These are phyloP conservation scores for Hevea brasiliensis DNA, from an alignment of 345 rosid genomes.

Conservation along the genomic window DNA sequence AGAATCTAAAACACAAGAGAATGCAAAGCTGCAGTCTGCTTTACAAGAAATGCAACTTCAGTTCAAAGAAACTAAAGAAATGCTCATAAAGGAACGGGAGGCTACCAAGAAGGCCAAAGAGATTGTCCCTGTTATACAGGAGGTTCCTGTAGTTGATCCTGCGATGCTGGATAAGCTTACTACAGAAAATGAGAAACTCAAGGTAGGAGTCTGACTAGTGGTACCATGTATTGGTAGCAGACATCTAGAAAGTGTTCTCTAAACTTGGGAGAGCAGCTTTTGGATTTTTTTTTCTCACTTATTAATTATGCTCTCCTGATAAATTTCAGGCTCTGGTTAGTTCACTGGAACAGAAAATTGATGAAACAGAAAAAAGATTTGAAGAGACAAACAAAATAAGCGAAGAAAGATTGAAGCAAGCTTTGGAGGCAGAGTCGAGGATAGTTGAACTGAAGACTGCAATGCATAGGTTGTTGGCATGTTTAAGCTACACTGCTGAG, in stretches of 20 bases:
- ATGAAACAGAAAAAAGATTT: conserved; percentile 82
- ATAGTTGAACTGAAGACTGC: conserved; percentile 76
- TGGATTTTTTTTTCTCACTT: conserved; percentile 1
- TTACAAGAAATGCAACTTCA: conserved; percentile 77
- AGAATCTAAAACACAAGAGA: conserved; percentile 94
- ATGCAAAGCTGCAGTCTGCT: conserved; percentile 74
- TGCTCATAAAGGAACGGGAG: conserved; percentile 73
- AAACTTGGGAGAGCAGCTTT: background rate
- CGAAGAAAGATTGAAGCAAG: conserved; percentile 93
- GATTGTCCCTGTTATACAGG: conserved; percentile 70
- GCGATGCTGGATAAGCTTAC: conserved; percentile 72
- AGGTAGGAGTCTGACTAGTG: conserved; percentile 48
- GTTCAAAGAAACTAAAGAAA: conserved; percentile 81
- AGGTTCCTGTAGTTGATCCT: conserved; percentile 81
- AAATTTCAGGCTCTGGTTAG: conserved; percentile 66
- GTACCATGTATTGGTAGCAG: conserved; percentile 8
- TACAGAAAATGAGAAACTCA: conserved; percentile 85
- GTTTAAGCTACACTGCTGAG: background rate
- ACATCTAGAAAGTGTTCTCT: conserved; percentile 12
- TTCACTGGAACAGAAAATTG: conserved; percentile 81
- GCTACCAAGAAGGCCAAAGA: conserved; percentile 65
- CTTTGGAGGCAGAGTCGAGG: conserved; percentile 88
- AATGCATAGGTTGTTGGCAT: conserved; percentile 65
- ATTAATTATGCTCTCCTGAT: conserved; percentile 19
- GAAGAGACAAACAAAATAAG: conserved; percentile 75